A percentile compares a stretch with the other conserved stretches of the same genome.
Conservation (phyloP, 202 grass and related monocot species). For the Setaria viridis region DNA sequence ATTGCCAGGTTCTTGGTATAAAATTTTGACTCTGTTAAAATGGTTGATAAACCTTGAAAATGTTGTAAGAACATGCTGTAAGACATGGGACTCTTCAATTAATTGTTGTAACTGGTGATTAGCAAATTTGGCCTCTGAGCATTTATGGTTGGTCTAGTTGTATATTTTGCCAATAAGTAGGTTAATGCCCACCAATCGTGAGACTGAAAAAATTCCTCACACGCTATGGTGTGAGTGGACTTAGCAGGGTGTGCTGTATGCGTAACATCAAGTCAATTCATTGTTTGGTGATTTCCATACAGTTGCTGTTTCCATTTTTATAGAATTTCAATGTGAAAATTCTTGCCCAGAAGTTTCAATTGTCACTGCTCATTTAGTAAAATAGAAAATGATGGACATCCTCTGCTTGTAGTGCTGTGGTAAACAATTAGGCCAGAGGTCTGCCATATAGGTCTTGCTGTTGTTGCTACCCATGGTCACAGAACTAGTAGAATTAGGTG, state of each 20-base stretch:
- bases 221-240: neutral
- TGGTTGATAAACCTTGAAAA: constrained; percentile 12
- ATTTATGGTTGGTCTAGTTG: neutral
- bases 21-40: neutral
- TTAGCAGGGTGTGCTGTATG: neutral
- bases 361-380: neutral
- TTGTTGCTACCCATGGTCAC: neutral
- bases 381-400: neutral
- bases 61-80: neutral
- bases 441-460: no score
- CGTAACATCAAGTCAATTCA: neutral
- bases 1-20: constrained; percentile 2
- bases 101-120: neutral
- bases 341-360: neutral
- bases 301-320: no score
- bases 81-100: neutral
- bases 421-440: neutral
- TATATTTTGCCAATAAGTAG: neutral
- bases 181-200: neutral
- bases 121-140: neutral
- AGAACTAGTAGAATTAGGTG: neutral
- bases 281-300: neutral
- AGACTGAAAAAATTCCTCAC: neutral
- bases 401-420: neutral
- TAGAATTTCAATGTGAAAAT: neutral